Evolutionary conservation across 306 rosid genomes (phyloP), one percentile per base, ranked within the genome.

Genomic region (Abrus pulchellus): DNA sequence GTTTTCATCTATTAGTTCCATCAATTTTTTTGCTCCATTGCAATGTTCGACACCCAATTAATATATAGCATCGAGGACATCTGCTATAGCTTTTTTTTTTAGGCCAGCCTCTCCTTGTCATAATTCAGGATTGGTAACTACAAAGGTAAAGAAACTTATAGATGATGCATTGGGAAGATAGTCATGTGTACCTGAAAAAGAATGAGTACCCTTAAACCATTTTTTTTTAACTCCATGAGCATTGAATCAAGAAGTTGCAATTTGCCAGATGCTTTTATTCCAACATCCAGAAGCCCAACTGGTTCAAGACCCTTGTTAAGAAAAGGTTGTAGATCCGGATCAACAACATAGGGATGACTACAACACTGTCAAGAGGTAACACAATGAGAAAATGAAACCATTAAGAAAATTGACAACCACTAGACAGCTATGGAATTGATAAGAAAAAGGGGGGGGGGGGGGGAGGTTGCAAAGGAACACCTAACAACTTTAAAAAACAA

Each of bases 191-290:
- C 99, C 97, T 93, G 95, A 76, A 88, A 91, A 80, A 95, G 93
- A 75, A 95, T 56, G 5, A 95, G 87, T 36, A 64, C 94, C 82
- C 97, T 86, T 50, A 87, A 80, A 62, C 87, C 87, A 76, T 59
- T 86, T 50, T 88, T 86, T 70, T 78, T 89, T 76, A 93, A 85
- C 87, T 93, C 96, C 80, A 8, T 71, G 70, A 95, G 96, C 97
- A 95, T 89, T 84, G 83, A 80, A 84, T 91, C 97, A 79, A 95
- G 99, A 85, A 93, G 87, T 80, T 85, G 96, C 80, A 95, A 88
- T 90, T 95, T 95, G 69, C 96, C 98, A 68, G 98, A 89, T 80
- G 96, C 93, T 88, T 91, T 85, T 82, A 90, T 81, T 64, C 85
- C 99, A 83, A 89, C 85, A 69, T 79, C 87, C 70, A 93, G 80